Evolutionary conservation across 2,329 filamentous ascomycete species (phyloP), one percentile per base, ranked within the genome.

Genomic region (Fusarium solani-melongenae): DNA sequence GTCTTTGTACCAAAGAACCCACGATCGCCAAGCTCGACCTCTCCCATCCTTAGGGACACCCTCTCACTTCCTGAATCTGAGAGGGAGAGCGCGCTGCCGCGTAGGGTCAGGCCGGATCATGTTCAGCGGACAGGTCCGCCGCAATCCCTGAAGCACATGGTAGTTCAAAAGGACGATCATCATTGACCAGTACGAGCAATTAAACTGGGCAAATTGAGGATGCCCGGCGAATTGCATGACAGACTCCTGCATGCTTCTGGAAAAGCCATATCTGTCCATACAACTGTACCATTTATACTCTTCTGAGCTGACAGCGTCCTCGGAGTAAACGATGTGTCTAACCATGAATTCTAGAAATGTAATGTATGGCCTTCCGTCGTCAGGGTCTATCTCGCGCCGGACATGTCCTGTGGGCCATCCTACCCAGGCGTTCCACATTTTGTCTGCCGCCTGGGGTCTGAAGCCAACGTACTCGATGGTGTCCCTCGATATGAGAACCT

Each of bases 221-320:
- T 6, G 10, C 6, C 5, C 3, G 38, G 5, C 3, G 38, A 10
- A n/a, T 11, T 11, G 10, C 9, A 0, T 11, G 9, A n/a, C 3
- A 11, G 10, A 10, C 17, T 20, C 10, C 38, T 39, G 17, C n/a
- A 10, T n/a, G 38, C 17, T n/a, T 20, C 6, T n/a, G n/a, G 9
- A 20, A 2, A 39, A 10, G 17, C 38, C 38, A 11, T 39, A 39
- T 20, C 5, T 6, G 0, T 39, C 38, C 38, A 39, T n/a, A 10
- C 38, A 39, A 0, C 10, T 20, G 20, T 6, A 5, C 38, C 38
- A 39, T 11, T 39, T 10, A 2, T 20, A 0, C 5, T 6, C 3
- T 11, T 39, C n/a, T 10, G 10, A 10, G 9, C 11, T 11, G 9
- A 4, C 2, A 20, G 17, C 9, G 38, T 39, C 38, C 10, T 20